These are phyloP conservation scores for Clavaria fumosa DNA, from an alignment of 768 basidiomycete genomes.

Conservation along the genomic window DNA sequence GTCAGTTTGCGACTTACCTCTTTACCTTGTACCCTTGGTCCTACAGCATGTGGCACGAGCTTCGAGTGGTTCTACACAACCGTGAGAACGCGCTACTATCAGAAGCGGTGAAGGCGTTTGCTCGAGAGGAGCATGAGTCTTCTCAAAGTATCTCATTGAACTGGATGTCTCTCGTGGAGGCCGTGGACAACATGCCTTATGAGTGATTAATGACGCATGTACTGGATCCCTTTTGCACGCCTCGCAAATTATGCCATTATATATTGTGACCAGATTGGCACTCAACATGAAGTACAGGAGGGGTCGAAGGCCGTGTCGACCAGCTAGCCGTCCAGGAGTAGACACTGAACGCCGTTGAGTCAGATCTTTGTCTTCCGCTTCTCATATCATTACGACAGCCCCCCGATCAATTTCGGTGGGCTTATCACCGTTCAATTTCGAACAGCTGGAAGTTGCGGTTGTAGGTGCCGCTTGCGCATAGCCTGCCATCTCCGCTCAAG, in stretches of 20 bases:
- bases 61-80: conserved; percentile 85
- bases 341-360: too few relatives aligned
- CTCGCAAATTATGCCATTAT: too few relatives aligned
- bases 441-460: conserved; percentile 92
- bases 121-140: conserved; percentile 58
- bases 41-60: conserved; percentile 93
- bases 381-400: too few relatives aligned
- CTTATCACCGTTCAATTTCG: too few relatives aligned
- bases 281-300: too few relatives aligned
- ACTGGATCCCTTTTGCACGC: too few relatives aligned
- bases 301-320: too few relatives aligned
- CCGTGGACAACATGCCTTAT: conserved; percentile 70
- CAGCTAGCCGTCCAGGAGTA: too few relatives aligned
- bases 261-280: too few relatives aligned
- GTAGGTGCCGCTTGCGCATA: conserved; percentile 82
- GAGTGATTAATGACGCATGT: too few relatives aligned
- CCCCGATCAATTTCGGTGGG: too few relatives aligned
- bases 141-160: conserved; percentile 45
- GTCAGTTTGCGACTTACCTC: conserved; percentile 4
- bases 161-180: conserved; percentile 61
- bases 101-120: conserved; percentile 55
- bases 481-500: conserved; percentile 64
- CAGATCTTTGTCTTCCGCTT: too few relatives aligned
- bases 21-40: neutral
- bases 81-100: conserved; percentile 74